Base-by-base conservation (phyloP, 169 alveolate species). In the Cryptosporidium muris region DNA sequence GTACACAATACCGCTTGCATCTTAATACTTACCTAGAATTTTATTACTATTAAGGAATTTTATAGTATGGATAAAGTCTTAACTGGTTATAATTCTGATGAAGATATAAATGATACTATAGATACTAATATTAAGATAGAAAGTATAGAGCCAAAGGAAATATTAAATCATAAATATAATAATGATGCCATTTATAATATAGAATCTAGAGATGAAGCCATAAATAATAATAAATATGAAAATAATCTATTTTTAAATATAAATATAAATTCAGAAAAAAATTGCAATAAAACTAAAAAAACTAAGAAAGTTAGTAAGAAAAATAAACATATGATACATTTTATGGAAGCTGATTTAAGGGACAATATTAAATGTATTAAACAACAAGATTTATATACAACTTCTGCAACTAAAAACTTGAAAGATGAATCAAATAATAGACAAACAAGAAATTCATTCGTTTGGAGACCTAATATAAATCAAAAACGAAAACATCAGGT, bases 401-500 rank as follows among this genome's bases (percentile, higher is more conserved):
- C 66, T 34, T 5, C 6, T 36, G 60, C 11, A 47, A 51, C 11
- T 8, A n/a, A n/a, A 4, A 11, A 25, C 52, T 12, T 8, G 11
- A 49, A 12, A 6, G 5, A 9, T n/a, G 9, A 34, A 34, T 34
- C 58, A 56, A 74, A 34, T 16, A 47, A 3, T n/a, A 54, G 8
- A 14, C 3, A 3, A 42, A 74, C 34, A 14, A 52, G 9, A 58
- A 40, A 43, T 58, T 25, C 25, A 25, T 25, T 25, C 0, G 25
- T 25, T 25, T 25, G 49, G 45, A 74, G 68, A 74, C 49, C 85
- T 53, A 58, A 63, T 4, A 38, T 58, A 36, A 53, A 74, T 51
- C 85, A 74, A 43, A 74, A 74, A 54, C 54, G 85, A 47, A 74
- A 74, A 60, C 85, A 74, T 51, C 85, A 74, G 68, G 85, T 74